phyloP scores from a whole-genome alignment of 2,329 filamentous ascomycete species.

The Cladosporium sp. region DNA sequence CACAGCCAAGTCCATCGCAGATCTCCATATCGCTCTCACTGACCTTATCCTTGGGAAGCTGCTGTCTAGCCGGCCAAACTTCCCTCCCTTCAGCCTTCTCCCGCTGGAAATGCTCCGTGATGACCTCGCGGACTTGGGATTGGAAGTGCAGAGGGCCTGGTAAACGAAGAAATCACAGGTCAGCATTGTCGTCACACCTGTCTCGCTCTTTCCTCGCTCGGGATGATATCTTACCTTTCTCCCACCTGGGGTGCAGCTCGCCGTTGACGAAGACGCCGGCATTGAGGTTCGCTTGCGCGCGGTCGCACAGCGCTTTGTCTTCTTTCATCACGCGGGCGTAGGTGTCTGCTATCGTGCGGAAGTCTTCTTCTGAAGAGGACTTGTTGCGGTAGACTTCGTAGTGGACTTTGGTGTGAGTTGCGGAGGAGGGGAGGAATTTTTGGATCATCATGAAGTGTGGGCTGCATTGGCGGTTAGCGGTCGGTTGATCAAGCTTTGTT shows the following conservation, averaged over 20 bases:
- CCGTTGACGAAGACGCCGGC: constrained; percentile 57
- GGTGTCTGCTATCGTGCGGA: constrained; percentile 51
- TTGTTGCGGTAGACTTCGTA: constrained; percentile 58
- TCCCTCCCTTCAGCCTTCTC: constrained; percentile 44
- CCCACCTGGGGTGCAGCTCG: constrained; percentile 50
- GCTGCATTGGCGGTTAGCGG: not conserved
- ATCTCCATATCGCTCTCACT: constrained; percentile 19
- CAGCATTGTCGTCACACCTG: not conserved
- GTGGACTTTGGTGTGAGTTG: constrained; percentile 49
- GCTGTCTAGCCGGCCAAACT: constrained; percentile 49
- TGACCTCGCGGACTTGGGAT: constrained; percentile 41
- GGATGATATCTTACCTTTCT: constrained; percentile 12
- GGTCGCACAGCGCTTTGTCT: constrained; percentile 58
- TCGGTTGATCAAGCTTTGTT: too few species aligned
- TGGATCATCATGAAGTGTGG: constrained; percentile 60
- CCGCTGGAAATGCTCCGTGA: constrained; percentile 44
- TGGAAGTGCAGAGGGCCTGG: constrained; percentile 54
- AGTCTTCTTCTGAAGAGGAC: constrained; percentile 49
- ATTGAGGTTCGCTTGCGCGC: constrained; percentile 56
- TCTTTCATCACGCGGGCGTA: constrained; percentile 60
- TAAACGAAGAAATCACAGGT: constrained; percentile 43
- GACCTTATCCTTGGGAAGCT: constrained; percentile 2
- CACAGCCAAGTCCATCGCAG: constrained; percentile 13
- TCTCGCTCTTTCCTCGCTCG: too few species aligned
- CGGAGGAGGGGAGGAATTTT: constrained; percentile 53